Conservation (phyloP, 2,329 filamentous ascomycete species). For the Venturia oleaginea region DNA sequence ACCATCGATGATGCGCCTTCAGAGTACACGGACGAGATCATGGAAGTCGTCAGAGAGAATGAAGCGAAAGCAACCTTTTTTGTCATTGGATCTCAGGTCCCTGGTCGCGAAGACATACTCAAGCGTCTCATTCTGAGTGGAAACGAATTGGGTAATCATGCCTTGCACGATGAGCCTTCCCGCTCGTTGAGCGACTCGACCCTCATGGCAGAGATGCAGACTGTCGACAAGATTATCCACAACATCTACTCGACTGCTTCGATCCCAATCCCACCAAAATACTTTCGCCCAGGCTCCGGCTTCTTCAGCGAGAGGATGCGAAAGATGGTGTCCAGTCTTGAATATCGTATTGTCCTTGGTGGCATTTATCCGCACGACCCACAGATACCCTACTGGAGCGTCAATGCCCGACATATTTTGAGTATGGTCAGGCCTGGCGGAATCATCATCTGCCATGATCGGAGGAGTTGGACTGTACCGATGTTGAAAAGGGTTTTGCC, state of each 20-base stretch:
- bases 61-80: conserved; percentile 77
- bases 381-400: conserved; percentile 59
- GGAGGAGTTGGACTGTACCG: conserved; percentile 70
- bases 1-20: conserved; percentile 85
- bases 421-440: conserved; percentile 69
- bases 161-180: conserved; percentile 77
- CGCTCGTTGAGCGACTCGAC: conserved; percentile 48
- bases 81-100: conserved; percentile 70
- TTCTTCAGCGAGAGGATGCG: conserved; percentile 71
- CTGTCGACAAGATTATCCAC: conserved; percentile 54
- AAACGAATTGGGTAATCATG: conserved; percentile 69
- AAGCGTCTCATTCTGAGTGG: conserved; percentile 44
- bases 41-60: conserved; percentile 54
- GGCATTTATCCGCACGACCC: conserved; percentile 85
- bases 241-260: conserved; percentile 41
- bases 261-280: conserved; percentile 43
- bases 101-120: conserved; percentile 42
- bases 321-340: conserved; percentile 46
- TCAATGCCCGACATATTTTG: conserved; percentile 72
- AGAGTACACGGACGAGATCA: conserved; percentile 58
- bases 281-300: conserved; percentile 77
- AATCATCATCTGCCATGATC: conserved; percentile 80
- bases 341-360: conserved; percentile 68
- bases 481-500: conserved; percentile 69
- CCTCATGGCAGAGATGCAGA: conserved; percentile 53